Percentiles rank a stretch among this genome's conserved stretches.
These are phyloP conservation scores for Takashimella koratensis DNA, from an alignment of 1,284 basidiomycete species.

Conservation along the genomic window DNA sequence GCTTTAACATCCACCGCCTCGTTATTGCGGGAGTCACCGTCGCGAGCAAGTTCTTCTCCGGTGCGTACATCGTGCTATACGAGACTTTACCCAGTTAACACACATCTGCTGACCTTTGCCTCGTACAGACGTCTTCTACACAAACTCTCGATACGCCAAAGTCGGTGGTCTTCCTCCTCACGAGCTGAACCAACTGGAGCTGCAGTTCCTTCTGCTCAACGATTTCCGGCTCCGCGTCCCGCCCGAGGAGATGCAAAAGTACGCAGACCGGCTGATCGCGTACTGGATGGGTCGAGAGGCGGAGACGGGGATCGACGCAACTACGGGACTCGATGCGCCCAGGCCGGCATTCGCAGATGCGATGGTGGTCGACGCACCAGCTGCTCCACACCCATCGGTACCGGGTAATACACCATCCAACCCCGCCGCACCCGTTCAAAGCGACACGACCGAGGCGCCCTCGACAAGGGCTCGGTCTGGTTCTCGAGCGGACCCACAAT, in stretches of 20 bases:
- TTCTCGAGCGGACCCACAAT: not conserved
- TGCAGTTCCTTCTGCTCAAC: constrained; percentile 94
- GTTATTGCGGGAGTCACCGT: constrained; percentile 98
- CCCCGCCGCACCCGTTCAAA: not conserved
- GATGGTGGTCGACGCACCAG: not conserved
- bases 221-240: constrained; percentile 89
- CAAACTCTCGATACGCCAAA: constrained; percentile 98
- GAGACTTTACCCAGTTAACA: not conserved
- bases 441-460: not conserved
- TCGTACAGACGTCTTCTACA: constrained; percentile 85
- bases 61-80: constrained; percentile 23
- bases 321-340: constrained; percentile 2
- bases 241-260: constrained; percentile 87
- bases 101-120: not conserved
- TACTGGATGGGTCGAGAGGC: constrained; percentile 49
- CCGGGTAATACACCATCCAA: too few relatives aligned
- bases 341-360: constrained; percentile 1
- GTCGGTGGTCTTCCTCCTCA: constrained; percentile 90
- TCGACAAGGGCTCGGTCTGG: not conserved
- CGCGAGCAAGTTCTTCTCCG: constrained; percentile 94
- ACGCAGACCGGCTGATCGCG: constrained; percentile 78
- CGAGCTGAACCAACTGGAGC: constrained; percentile 93
- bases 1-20: constrained; percentile 91
- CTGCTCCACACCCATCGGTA: not conserved
- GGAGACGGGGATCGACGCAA: constrained; percentile 5